phyloP scores from a whole-genome alignment of 116 monocot species.

The Zostera marina region DNA sequence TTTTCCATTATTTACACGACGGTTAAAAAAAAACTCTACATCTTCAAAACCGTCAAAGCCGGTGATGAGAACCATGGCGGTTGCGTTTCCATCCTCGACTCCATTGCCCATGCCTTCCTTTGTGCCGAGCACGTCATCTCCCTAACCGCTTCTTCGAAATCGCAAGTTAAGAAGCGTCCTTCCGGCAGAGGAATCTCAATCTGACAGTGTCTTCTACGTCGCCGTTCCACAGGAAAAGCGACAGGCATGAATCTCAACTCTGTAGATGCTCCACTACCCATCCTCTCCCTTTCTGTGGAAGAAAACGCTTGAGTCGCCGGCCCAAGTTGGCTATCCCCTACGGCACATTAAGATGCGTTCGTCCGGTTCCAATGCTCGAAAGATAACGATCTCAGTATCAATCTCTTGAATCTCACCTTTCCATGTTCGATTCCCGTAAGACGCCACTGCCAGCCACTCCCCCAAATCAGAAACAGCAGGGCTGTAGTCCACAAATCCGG shows the following conservation, averaged over 20 bases:
- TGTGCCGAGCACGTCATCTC: not conserved
- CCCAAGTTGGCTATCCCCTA: slow-evolving; percentile 74
- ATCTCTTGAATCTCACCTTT: slow-evolving; percentile 54
- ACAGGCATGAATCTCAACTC: slow-evolving; percentile 15
- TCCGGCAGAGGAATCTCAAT: not conserved
- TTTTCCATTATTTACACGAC: too few relatives aligned
- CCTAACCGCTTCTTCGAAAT: not conserved
- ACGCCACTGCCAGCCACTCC: slow-evolving; percentile 50
- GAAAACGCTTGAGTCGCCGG: slow-evolving; percentile 45
- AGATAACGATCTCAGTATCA: slow-evolving; percentile 56
- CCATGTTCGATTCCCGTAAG: slow-evolving; percentile 42
- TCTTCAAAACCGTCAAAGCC: too few relatives aligned
- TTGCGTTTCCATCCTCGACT: not conserved
- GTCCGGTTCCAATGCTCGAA: slow-evolving; percentile 21
- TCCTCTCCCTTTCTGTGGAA: slow-evolving; percentile 64
- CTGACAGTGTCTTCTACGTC: not conserved
- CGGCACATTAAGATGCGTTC: slow-evolving; percentile 18
- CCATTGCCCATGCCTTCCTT: not conserved
- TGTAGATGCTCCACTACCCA: slow-evolving; percentile 91
- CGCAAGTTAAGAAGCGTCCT: not conserved
- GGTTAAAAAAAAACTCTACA: too few relatives aligned
- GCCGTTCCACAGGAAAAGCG: not conserved
- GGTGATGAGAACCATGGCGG: slow-evolving; percentile 2
- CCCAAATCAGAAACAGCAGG: slow-evolving; percentile 59
- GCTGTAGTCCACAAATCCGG: slow-evolving; percentile 48